Evolutionary conservation across 192 early-diverging fungal genomes (phyloP), one percentile per base, ranked within the genome.

Genomic region (Linnemannia zychae): DNA sequence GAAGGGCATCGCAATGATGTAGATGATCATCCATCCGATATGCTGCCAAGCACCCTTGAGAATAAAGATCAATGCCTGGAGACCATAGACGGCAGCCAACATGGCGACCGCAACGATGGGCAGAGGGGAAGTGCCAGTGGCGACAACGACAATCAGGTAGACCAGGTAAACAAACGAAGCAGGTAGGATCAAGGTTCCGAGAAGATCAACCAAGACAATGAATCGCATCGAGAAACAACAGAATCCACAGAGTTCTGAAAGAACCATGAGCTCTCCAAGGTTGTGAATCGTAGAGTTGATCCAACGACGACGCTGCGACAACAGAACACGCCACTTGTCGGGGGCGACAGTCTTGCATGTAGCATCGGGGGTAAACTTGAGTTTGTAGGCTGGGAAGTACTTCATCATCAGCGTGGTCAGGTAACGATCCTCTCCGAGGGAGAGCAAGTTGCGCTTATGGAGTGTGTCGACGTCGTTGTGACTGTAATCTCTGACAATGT

Each of bases 401-500:
- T 99, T 99, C 84, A 99, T 92, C 86, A 96, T 94, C 52, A 96
- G 84, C 13, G 95, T 96, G 15, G 95, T 96, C 83, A 99, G 88
- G 88, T 98, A 99, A 33, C 98, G 96, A 89, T 99, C 98, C 90
- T 99, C 98, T 44, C 98, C 98, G 48, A 99, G 90, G 48, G 96
- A 95, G 69, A 99, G 90, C 91, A 99, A 89, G 90, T 99, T 99
- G 92, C 98, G 95, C 87, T 97, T 94, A 90, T 99, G 98, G 31
- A 99, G 92, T 0, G 98, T 99, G 79, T 98, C 96, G 20, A 98
- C 98, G 38, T 92, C 89, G 89, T 98, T 98, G 67, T 96, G 94
- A 38, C 95, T 93, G 87, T 99, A 99, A 69, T 98, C 97, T 13
- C 92, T 84, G 71, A 99, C 93, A 48, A 99, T 92, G 75, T 94